Evolutionary conservation across 148 eudicot species (phyloP).

Genomic region (Silene latifolia): DNA sequence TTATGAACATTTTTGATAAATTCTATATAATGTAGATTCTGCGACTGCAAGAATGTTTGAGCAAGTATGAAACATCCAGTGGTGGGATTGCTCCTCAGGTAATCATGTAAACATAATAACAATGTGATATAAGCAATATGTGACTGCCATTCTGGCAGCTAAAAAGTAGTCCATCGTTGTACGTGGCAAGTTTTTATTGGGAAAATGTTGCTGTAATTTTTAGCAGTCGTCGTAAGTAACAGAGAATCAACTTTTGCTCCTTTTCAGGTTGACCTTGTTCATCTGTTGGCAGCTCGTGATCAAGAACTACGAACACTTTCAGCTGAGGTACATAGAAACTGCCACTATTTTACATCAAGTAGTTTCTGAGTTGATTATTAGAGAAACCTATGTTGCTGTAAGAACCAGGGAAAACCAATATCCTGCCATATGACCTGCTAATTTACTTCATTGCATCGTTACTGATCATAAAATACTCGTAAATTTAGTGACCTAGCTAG

Average conservation of each 20-base stretch:
- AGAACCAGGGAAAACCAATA: too few species aligned
- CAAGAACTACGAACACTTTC: slow-evolving; percentile 96
- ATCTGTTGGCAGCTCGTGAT: slow-evolving; percentile 92
- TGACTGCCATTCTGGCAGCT: background rate
- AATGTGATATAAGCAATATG: background rate
- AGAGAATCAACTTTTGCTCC: slow-evolving; percentile 9
- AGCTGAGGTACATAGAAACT: slow-evolving; percentile 75
- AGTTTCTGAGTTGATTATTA: background rate
- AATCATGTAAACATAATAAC: slow-evolving; percentile 6
- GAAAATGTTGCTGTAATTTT: background rate
- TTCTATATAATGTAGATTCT: slow-evolving; percentile 52
- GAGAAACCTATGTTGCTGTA: too few species aligned
- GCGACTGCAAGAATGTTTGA: slow-evolving; percentile 89
- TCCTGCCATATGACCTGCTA: too few species aligned
- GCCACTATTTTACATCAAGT: background rate
- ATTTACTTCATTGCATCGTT: too few species aligned
- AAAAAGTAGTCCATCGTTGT: background rate
- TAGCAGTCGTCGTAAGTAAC: background rate
- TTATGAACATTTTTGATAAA: background rate
- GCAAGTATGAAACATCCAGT: slow-evolving; percentile 81
- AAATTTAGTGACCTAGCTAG: too few species aligned
- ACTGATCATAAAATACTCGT: too few species aligned
- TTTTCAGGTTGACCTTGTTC: slow-evolving; percentile 93
- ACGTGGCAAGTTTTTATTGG: background rate
- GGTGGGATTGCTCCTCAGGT: slow-evolving; percentile 93